Base-by-base conservation (phyloP, 208 protist species). In the Wallacemonas rigidus region DNA sequence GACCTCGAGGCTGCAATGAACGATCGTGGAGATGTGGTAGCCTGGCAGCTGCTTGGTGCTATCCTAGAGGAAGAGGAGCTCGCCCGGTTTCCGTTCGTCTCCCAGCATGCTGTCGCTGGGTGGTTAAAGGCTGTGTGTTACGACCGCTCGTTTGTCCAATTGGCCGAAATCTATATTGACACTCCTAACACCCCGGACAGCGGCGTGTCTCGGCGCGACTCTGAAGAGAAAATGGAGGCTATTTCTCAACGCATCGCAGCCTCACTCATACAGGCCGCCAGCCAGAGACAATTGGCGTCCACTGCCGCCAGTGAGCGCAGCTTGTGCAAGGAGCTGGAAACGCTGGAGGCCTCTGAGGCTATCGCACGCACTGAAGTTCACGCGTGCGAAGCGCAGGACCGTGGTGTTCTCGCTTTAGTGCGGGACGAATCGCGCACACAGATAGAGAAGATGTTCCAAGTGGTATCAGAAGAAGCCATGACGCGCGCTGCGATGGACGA, bases 11-110 rank as follows among this genome's bases (percentile, higher is more conserved):
- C 0, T 17, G 62, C 38, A 15, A 68, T 68, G 40, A 68, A 68
- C 62, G 62, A 68, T 38, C 62, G 62, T 11, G 62, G 62, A 8
- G 62, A 68, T 53, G 17, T 12, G 7, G 8, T 68, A 6, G 62
- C 62, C 12, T 50, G 47, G 45, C 6, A 38, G 14, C 45, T 68
- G 40, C 62, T 50, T 4, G 41, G 62, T 11, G 43, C 14, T n/a
- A 55, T 68, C 6, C 45, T 68, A 0, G 62, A 68, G n/a, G 44
- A 5, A 4, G 62, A 68, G 44, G 9, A 44, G 39, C 39, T 63
- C 11, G 38, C 57, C 11, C 17, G 57, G 11, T 63, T 63, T 40
- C 36, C 17, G 11, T 63, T 63, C 57, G 39, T 63, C 17, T 45
- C 57, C 12, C 9, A 45, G n/a, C 57, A 63, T 38, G 36, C 5